Evolutionary conservation across 306 rosid species (phyloP), one percentile per base, ranked within the genome.

Genomic region (Corylus heterophylla): DNA sequence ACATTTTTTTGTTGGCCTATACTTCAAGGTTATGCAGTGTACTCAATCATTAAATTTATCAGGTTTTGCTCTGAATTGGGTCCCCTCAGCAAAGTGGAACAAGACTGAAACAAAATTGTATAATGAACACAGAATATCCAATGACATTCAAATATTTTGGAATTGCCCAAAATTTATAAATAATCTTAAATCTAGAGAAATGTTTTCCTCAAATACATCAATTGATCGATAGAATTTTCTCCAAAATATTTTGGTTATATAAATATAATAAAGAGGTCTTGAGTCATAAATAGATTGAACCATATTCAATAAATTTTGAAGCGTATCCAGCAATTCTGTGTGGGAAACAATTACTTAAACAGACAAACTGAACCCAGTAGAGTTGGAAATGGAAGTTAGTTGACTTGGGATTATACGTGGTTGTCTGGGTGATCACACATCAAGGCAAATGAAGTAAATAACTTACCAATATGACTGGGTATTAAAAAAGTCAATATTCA

Each of bases 401-500:
- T 27, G 11, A 62, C 69, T 22, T 31, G 45, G 69, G 45, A 31
- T 29, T 29, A n/a, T 8, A 67, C 42, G 27, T 42, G 29, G 17
- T 67, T 27, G 72, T 39, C 39, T 67, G 18, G 50, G 51, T 67
- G 72, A 67, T 42, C 48, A 69, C 48, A 77, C 47, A 78, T 71
- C 61, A 79, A 71, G 71, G 69, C 64, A 67, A 68, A 17, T 22
- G 50, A 16, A 13, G 76, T 69, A 78, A 48, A 63, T 64, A 12
- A 20, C 48, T 44, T 37, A 75, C 69, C 59, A 55, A 71, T 67
- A 42, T 39, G 50, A 67, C 13, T 3, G 72, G 37, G 49, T 42
- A 42, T 10, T 22, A 1, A 39, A 44, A 44, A 39, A 5, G 4
- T 42, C 51, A 39, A 42, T 39, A n/a, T 42, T 64, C 72, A 39